Evolutionary conservation across 805 yeast genomes (phyloP), one percentile per base, ranked within the genome.

Genomic region (Pichia paraexigua): DNA sequence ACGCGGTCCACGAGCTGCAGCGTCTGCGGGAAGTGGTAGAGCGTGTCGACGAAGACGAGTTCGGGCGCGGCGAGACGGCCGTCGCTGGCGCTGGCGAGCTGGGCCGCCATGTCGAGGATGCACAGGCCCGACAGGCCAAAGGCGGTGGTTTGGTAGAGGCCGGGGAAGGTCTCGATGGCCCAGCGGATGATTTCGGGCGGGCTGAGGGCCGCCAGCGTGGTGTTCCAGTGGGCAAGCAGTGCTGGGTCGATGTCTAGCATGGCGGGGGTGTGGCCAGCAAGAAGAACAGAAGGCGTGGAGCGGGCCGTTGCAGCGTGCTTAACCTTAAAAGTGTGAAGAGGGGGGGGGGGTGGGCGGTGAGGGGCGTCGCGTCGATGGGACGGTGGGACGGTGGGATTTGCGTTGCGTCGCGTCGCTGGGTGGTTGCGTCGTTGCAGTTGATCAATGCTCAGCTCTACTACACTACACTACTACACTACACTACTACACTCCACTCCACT

Each of bases 21-120:
- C 1, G 98, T 92, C 66, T 92, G 98, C n/a, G 92, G 90, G 74
- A 92, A 92, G 67, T 92, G 97, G 63, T 91, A 87, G 56, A 92
- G 71, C 0, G 98, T 92, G 64, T 92, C 97, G 46, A 91, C 75
- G 65, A 92, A 92, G 2, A 92, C 84, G 51, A 91, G 71, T 50
- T 90, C 95, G 8, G 87, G 72, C 0, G 83, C 76, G n/a, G n/a
- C n/a, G n/a, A n/a, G n/a, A n/a, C n/a, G n/a, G n/a, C n/a, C n/a
- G n/a, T n/a, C n/a, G n/a, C n/a, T n/a, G n/a, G n/a, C n/a, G 43
- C 69, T 66, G 32, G 44, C 39, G 53, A 3, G 56, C 64, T 45
- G 79, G 32, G 85, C 76, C 28, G 91, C 67, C 77, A 91, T 86
- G 65, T 91, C 97, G 43, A 87, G 73, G 13, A 92, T 91, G 30